These are phyloP conservation scores for Theileria parva DNA, from an alignment of 169 alveolate species.

Conservation along the genomic window DNA sequence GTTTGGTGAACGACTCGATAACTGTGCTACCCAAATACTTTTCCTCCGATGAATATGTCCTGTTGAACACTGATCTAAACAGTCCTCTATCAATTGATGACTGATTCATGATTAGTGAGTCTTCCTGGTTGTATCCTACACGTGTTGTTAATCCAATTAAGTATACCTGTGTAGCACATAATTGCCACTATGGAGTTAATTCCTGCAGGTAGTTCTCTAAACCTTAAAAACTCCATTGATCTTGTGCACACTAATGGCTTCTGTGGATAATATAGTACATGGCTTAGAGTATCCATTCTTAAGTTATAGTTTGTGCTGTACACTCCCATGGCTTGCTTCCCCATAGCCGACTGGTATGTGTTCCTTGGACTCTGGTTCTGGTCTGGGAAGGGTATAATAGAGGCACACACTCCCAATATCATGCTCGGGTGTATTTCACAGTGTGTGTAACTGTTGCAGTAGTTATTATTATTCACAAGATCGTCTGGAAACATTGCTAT, in stretches of 20 bases:
- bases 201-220: slow-evolving; percentile 99
- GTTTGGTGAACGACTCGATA: slow-evolving; percentile 92
- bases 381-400: slow-evolving; percentile 99
- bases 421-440: slow-evolving; percentile 99
- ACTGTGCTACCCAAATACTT: slow-evolving; percentile 86
- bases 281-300: slow-evolving; percentile 98
- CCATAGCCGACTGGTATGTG: slow-evolving; percentile 99
- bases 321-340: slow-evolving; percentile 99
- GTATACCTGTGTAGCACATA: slow-evolving; percentile 96
- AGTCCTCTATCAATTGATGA: slow-evolving; percentile 97
- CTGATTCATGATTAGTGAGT: slow-evolving; percentile 96
- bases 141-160: background rate
- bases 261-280: slow-evolving; percentile 97
- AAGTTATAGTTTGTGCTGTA: slow-evolving; percentile 96
- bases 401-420: slow-evolving; percentile 99
- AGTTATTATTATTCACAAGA: slow-evolving; percentile 77
- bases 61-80: slow-evolving; percentile 95
- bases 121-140: slow-evolving; percentile 96
- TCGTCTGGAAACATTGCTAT: slow-evolving; percentile 98
- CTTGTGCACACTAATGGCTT: slow-evolving; percentile 98
- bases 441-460: slow-evolving; percentile 95
- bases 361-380: slow-evolving; percentile 99
- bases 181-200: slow-evolving; percentile 97
- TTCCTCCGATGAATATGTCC: slow-evolving; percentile 96
- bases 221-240: slow-evolving; percentile 96